phyloP scores from a whole-genome alignment of 192 early-diverging fungal genomes.

The Lobulomyces angularis region DNA sequence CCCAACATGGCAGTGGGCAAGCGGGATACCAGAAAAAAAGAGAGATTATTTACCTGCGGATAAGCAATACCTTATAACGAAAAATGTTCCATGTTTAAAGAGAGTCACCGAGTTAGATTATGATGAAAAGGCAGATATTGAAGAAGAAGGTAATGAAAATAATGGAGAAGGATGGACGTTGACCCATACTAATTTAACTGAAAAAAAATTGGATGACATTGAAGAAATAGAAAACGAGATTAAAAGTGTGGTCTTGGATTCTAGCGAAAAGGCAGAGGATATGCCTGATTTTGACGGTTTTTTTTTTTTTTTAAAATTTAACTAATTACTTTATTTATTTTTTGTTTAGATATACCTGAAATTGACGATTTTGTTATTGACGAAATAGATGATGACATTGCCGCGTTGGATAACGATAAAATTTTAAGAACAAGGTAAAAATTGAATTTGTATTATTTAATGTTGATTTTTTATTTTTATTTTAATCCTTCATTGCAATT shows the following conservation, averaged over 20 bases:
- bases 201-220: conserved; percentile 1
- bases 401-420: conserved; percentile 18
- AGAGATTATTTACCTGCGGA: conserved; percentile 67
- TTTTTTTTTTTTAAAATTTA: conserved; percentile 1
- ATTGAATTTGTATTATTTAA: conserved; percentile 7
- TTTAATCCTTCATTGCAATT: too few species aligned
- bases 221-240: conserved; percentile 39
- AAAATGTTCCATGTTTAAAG: conserved; percentile 85
- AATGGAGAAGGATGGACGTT: conserved; percentile 80
- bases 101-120: conserved; percentile 67
- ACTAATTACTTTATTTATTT: conserved; percentile 18
- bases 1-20: conserved; percentile 90
- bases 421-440: conserved; percentile 35
- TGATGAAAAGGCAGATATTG: conserved; percentile 35
- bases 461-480: conserved; percentile 8
- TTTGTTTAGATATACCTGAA: conserved; percentile 12
- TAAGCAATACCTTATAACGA: conserved; percentile 86
- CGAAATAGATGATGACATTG: conserved; percentile 38
- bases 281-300: conserved; percentile 19
- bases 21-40: conserved; percentile 58
- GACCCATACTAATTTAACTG: conserved; percentile 47
- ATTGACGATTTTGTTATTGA: conserved; percentile 37
- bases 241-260: conserved; percentile 22
- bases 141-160: conserved; percentile 49
- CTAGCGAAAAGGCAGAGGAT: conserved; percentile 9